These are phyloP conservation scores for Colletotrichum orchidophilum DNA, from an alignment of 2,329 filamentous ascomycete genomes.

Conservation along the genomic window DNA sequence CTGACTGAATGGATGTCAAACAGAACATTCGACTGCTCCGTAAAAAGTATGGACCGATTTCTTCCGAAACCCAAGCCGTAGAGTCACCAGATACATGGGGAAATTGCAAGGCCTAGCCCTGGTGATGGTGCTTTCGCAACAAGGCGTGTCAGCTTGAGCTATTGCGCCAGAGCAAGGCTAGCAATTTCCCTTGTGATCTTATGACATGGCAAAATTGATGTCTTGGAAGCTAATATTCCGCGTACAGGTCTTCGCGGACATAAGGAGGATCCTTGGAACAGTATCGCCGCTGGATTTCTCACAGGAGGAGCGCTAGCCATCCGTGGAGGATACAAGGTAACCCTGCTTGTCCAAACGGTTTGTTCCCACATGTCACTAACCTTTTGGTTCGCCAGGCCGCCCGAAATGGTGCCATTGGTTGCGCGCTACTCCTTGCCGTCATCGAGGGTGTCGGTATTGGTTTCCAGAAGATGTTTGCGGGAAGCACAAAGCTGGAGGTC, in stretches of 20 bases:
- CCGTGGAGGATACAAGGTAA: conserved; percentile 81
- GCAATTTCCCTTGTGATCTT: background rate
- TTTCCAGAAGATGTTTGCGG: conserved; percentile 93
- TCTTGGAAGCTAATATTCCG: background rate
- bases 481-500: conserved; percentile 85
- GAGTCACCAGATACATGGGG: background rate
- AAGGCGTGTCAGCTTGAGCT: background rate
- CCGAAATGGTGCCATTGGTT: conserved; percentile 95
- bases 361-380: background rate
- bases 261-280: conserved; percentile 92
- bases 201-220: background rate
- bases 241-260: conserved; percentile 60
- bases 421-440: conserved; percentile 90
- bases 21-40: conserved; percentile 85
- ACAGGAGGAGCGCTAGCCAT: conserved; percentile 93
- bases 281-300: conserved; percentile 97
- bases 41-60: conserved; percentile 75
- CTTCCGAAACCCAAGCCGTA: background rate
- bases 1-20: background rate
- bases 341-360: too few relatives aligned
- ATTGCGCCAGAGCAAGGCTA: background rate
- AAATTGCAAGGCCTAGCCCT: background rate
- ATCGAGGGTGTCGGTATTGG: conserved; percentile 90
- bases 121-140: background rate
- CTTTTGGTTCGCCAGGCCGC: conserved; percentile 62